Base-by-base conservation (phyloP, 371 early-diverging fungal species). In the Mucor saturninus region DNA sequence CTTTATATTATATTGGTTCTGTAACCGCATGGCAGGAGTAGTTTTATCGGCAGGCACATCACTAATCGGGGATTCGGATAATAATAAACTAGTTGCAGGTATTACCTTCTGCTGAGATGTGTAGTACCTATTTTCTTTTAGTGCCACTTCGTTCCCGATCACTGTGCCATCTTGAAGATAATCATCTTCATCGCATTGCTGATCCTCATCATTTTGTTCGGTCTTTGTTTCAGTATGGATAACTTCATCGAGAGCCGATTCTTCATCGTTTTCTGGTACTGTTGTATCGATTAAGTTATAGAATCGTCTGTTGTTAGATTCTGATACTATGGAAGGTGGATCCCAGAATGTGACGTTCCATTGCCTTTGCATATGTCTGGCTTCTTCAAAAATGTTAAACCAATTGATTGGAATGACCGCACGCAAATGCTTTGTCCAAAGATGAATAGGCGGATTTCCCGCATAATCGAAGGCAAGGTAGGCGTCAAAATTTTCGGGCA, bases 301-400 rank as follows among this genome's bases (percentile, higher is more conserved):
- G 28, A 50, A 50, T 26, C 21, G 28, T 54, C 39, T 54, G 39
- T 35, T 32, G 3, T 31, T 15, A 15, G 28, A 30, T 15, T 29
- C 28, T 31, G 31, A 21, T 38, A 37, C 46, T 46, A 40, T 7
- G 28, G 40, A 9, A 40, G 42, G 40, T 5, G 40, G 53, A 15
- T 60, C 52, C 52, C 52, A 50, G 31, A 40, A 60, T 15, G 45
- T 53, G 7, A 50, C 38, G 26, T 66, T 31, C 77, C 77, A 80
- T 30, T 65, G 73, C 28, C 72, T 63, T 53, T 80, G 80, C 58
- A 70, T 73, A 35, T 74, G 61, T 48, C 77, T 69, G 2, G 77
- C 80, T 65, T 80, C 80, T 56, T 80, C 80, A 68, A 80, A 80
- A 29, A 80, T 68, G 29, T 57, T 59, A 49, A 80, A 80, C 80